Conservation (phyloP, 2,329 filamentous ascomycete genomes). For the Penicillium italicum region DNA sequence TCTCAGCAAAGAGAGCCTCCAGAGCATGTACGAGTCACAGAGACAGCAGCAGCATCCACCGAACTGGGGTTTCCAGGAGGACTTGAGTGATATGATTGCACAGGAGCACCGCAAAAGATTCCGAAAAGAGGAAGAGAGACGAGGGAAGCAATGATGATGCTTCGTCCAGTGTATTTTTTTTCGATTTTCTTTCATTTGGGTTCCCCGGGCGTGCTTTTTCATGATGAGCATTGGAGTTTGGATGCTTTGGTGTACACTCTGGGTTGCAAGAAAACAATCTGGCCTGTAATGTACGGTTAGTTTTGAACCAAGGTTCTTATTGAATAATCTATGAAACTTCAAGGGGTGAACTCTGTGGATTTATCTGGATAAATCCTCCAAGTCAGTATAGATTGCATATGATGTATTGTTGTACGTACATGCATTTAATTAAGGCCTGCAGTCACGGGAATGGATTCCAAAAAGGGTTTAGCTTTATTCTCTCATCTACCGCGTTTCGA, state of each 20-base stretch:
- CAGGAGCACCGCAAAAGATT: conserved; percentile 86
- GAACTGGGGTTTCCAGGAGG: conserved; percentile 77
- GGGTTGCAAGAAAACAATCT: neutral
- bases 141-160: conserved; percentile 51
- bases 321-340: neutral
- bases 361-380: neutral
- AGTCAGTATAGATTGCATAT: neutral
- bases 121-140: conserved; percentile 79
- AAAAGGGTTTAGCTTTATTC: neutral
- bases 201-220: neutral
- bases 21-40: conserved; percentile 71
- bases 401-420: no score
- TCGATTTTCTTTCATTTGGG: neutral
- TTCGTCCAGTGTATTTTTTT: neutral
- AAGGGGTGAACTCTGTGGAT: no score
- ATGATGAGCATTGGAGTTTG: conserved; percentile 3
- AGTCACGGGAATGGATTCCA: neutral
- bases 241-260: neutral
- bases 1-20: conserved; percentile 79
- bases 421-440: neutral
- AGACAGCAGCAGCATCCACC: conserved; percentile 63
- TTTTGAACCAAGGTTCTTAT: neutral
- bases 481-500: neutral
- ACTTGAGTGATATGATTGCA: conserved; percentile 92
- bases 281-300: neutral